phyloP scores from a whole-genome alignment of 805 yeast species.

The Clavispora fructus region DNA sequence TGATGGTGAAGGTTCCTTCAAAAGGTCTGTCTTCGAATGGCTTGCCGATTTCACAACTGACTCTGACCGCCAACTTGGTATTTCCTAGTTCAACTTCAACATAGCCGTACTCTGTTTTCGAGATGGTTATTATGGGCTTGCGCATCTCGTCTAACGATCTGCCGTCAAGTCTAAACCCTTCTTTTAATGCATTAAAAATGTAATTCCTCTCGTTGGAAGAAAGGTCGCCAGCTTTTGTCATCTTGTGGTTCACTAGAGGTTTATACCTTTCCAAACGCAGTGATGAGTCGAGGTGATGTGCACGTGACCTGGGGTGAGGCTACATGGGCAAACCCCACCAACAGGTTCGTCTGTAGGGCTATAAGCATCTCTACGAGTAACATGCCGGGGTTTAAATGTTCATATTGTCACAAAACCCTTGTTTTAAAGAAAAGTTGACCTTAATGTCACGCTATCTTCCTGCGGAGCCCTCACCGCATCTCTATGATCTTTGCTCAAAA shows the following conservation, averaged over 20 bases:
- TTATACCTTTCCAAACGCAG: neutral
- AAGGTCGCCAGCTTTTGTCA: constrained; percentile 60
- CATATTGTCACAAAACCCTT: too few species aligned
- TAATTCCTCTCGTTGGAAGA: constrained; percentile 62
- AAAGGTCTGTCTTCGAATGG: constrained; percentile 92
- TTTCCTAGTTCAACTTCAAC: constrained; percentile 75
- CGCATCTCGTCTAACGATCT: constrained; percentile 62
- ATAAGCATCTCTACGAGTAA: too few species aligned
- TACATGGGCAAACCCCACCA: too few species aligned
- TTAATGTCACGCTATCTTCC: too few species aligned
- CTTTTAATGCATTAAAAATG: constrained; percentile 56
- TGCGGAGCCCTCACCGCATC: too few species aligned
- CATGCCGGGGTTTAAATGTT: too few species aligned
- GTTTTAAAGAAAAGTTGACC: too few species aligned
- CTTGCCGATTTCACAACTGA: constrained; percentile 67
- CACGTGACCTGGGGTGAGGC: neutral
- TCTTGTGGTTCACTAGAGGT: constrained; percentile 14
- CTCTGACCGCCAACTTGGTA: constrained; percentile 63
- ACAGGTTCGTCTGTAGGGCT: too few species aligned
- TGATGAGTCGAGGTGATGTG: neutral
- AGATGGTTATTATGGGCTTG: constrained; percentile 53
- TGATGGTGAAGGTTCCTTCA: constrained; percentile 82
- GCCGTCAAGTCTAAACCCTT: constrained; percentile 63
- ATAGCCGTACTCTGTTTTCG: constrained; percentile 68
- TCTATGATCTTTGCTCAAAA: too few species aligned